These are phyloP conservation scores for Tylopilus plumbeoviolaceoides DNA, from an alignment of 768 basidiomycete species.

Conservation along the genomic window DNA sequence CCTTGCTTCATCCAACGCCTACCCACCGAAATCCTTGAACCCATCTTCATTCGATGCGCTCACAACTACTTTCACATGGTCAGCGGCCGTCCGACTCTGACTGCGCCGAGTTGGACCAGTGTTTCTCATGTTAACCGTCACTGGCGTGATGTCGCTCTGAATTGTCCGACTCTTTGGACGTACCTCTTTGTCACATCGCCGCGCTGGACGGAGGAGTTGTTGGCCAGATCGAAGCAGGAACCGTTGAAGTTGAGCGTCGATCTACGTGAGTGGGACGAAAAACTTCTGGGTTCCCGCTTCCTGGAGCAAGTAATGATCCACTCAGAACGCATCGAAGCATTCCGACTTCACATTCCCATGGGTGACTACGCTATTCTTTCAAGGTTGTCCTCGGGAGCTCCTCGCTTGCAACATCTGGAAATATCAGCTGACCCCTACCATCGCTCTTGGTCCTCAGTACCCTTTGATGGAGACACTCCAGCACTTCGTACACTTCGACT, in stretches of 20 bases:
- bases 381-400: background rate
- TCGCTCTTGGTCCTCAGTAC: background rate
- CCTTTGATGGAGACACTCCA: background rate
- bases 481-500: background rate
- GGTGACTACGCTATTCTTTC: background rate
- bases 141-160: too few relatives aligned
- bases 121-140: too few relatives aligned
- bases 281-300: background rate
- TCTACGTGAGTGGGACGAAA: too few relatives aligned
- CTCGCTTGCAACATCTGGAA: background rate
- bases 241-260: background rate
- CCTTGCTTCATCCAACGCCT: background rate
- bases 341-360: background rate
- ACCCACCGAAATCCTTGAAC: background rate
- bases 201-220: background rate
- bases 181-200: too few relatives aligned
- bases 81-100: too few relatives aligned
- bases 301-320: background rate
- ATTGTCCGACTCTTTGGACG: too few relatives aligned
- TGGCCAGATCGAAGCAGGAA: background rate
- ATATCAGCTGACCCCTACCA: background rate
- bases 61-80: too few relatives aligned
- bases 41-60: too few relatives aligned
- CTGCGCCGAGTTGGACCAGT: too few relatives aligned
- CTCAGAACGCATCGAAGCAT: background rate